Percentiles rank a stretch among this genome's conserved stretches.
phyloP scores from a whole-genome alignment of 176 grass and related monocot species.

The Ensete glaucum region DNA sequence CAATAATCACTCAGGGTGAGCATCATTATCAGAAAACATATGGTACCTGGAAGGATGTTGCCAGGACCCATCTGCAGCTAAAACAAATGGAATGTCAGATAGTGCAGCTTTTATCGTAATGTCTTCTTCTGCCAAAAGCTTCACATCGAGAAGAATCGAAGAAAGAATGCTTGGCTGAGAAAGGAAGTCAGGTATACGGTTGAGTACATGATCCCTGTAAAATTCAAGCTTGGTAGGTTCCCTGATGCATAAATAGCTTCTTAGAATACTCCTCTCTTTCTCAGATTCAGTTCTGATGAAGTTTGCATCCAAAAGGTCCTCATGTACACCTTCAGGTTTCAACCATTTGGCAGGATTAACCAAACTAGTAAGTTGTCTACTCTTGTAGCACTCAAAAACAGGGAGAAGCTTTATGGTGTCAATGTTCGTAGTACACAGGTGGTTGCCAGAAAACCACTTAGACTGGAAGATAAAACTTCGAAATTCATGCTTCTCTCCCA shows the following conservation, averaged over 20 bases:
- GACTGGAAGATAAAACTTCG: constrained; percentile 92
- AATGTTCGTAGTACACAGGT: constrained; percentile 48
- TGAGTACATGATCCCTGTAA: constrained; percentile 89
- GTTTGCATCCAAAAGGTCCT: constrained; percentile 69
- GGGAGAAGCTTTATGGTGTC: constrained; percentile 65
- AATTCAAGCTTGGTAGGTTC: constrained; percentile 74
- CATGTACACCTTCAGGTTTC: constrained; percentile 81
- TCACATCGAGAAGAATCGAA: constrained; percentile 71
- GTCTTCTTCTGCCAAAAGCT: constrained; percentile 55
- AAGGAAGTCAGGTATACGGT: constrained; percentile 78
- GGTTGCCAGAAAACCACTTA: constrained; percentile 87
- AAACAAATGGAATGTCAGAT: constrained; percentile 57
- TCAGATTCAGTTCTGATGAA: constrained; percentile 79
- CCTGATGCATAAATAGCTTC: constrained; percentile 57
- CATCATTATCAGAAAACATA: background rate
- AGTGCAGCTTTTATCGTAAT: constrained; percentile 36
- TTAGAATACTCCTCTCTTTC: constrained; percentile 82
- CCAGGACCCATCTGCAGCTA: constrained; percentile 65
- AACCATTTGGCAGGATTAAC: constrained; percentile 75
- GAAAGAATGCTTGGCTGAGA: constrained; percentile 60
- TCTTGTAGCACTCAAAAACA: constrained; percentile 95
- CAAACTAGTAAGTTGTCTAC: constrained; percentile 64
- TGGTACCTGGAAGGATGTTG: constrained; percentile 65
- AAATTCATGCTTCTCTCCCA: constrained; percentile 83
- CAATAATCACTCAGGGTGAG: too few relatives aligned